Base-by-base conservation (phyloP, 2,329 filamentous ascomycete species). In the Trichoderma sp. region DNA sequence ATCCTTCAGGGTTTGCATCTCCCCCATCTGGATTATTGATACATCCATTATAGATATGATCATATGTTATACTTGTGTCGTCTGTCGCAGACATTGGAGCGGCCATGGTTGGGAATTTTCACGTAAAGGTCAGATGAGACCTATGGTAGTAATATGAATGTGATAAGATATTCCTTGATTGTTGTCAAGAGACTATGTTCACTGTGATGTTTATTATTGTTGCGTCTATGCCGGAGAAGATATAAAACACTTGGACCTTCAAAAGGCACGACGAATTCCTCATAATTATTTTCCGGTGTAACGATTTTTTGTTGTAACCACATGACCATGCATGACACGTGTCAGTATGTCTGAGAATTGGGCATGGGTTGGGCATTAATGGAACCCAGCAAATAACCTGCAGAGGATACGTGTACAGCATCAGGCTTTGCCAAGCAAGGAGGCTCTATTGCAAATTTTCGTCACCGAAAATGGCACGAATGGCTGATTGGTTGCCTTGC, bases 121-220 rank as follows among this genome's bases (percentile, higher is more conserved):
- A 9, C 7, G 6, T 1, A 9, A 45, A 18, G 9, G 0, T 1
- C 3, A 8, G 14, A n/a, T 9, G 16, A 45, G 16, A 45, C 16
- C 6, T n/a, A 18, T n/a, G 16, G n/a, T n/a, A 2, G 16, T 45
- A n/a, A 2, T 4, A 1, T 45, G 7, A 4, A 8, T 45, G 41
- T 0, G 16, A 45, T n/a, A 9, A 45, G 9, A 45, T 9, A 18
- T 2, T 18, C 7, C 3, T 45, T 18, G 1, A 1, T 45, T 45
- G 16, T 18, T 18, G 3, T 18, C 0, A 16, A n/a, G 16, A n/a
- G 9, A 4, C 0, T 45, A 9, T 18, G 0, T 9, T n/a, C 1
- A 45, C 3, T 45, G 7, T 9, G 7, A n/a, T n/a, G 1, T 45
- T 45, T 45, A 45, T 8, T n/a, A 8, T 45, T 18, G 16, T 18